Evolutionary conservation across 208 protist species (phyloP), one percentile per base, ranked within the genome.

Genomic region (Trypanosoma congolense): DNA sequence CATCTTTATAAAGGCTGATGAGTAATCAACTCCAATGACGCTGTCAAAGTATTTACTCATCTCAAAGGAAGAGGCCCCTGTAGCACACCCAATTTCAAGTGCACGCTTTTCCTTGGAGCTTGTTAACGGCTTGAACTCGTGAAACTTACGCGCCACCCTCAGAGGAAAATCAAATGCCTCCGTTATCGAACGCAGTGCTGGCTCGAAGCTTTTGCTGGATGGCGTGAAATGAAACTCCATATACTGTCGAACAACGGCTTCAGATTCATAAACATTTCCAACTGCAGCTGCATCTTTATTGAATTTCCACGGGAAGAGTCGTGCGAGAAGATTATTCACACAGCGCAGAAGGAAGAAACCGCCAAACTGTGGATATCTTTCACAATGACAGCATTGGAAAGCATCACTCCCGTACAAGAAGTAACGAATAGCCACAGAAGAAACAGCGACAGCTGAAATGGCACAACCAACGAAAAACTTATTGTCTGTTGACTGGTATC

Each of bases 191-290:
- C 60, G 72, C 9, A 80, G 42, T 0, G 40, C 33, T 36, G 78
- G 73, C 12, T 59, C 61, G 72, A 75, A 89, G 61, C 67, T 80
- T 29, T 72, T 63, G 1, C 51, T 41, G 1, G 71, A 72, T 2
- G 80, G 75, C 4, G 80, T 86, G 73, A 75, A 90, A 69, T 93
- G 83, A 53, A 93, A 89, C 75, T 90, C 77, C 69, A 90, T 77
- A 61, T 90, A 90, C 70, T 93, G 80, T 19, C 73, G 71, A 9
- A 67, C 72, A n/a, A 61, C 64, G 3, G 40, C 60, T 21, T 84
- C 73, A 41, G 60, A 79, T 50, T 87, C 76, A 68, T 93, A 93
- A 9, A 92, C 65, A 10, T 70, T 38, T 12, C 9, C 33, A 6
- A 12, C n/a, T n/a, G n/a, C n/a, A n/a, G n/a, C n/a, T n/a, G n/a